Percentiles rank a stretch among this genome's conserved stretches.
These are phyloP conservation scores for Dioscorea zingiberensis DNA, from an alignment of 106 monocot genomes.

Conservation along the genomic window DNA sequence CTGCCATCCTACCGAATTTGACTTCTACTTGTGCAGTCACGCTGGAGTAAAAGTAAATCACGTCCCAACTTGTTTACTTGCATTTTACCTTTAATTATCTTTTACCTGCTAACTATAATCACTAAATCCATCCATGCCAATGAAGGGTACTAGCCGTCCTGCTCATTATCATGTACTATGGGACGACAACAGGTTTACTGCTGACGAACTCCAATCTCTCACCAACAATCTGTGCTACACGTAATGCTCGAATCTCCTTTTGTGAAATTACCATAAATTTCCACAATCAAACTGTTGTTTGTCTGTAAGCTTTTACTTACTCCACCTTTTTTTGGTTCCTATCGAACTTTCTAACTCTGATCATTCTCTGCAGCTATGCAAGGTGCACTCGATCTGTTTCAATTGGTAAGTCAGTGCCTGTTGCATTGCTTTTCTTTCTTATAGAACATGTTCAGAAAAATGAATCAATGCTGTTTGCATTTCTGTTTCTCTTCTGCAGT, in stretches of 20 bases:
- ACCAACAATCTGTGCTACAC: constrained; percentile 97
- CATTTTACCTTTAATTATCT: background rate
- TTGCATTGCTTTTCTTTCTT: background rate
- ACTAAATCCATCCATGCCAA: background rate
- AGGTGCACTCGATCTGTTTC: constrained; percentile 27
- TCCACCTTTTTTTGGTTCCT: too few species aligned
- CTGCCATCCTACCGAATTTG: constrained; percentile 90
- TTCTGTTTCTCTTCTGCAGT: constrained; percentile 29
- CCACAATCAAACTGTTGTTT: too few species aligned
- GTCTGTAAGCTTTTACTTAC: too few species aligned
- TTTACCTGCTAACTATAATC: background rate
- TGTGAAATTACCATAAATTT: background rate
- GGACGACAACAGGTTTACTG: constrained; percentile 87
- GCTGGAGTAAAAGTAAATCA: constrained; percentile 72
- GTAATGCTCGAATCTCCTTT: constrained; percentile 16
- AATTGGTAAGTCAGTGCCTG: constrained; percentile 34
- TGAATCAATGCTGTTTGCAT: too few species aligned
- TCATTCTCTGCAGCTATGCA: constrained; percentile 48
- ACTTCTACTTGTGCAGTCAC: constrained; percentile 89
- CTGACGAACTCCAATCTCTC: constrained; percentile 61
- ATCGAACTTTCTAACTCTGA: too few species aligned
- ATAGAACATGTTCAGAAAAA: background rate
- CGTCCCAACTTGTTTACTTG: background rate
- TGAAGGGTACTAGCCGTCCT: constrained; percentile 82
- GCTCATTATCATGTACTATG: constrained; percentile 91